Percentiles rank a stretch among this genome's conserved stretches.
Conservation (phyloP, 768 basidiomycete species). For the Lactifluus rugatus region DNA sequence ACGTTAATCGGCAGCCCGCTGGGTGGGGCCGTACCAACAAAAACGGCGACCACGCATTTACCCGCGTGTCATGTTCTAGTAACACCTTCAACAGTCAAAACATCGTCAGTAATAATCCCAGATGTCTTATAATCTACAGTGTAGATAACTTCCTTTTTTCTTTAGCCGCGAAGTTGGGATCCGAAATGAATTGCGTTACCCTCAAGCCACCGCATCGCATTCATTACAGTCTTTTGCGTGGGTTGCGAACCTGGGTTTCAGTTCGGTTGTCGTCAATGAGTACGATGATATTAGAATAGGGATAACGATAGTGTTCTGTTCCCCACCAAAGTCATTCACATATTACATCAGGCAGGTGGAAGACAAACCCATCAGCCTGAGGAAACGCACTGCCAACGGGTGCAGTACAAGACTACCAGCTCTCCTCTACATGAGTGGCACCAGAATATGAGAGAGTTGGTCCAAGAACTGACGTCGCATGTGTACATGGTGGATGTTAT, state of each 20-base stretch:
- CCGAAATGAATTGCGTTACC: conserved; percentile 28
- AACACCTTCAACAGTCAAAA: conserved; percentile 42
- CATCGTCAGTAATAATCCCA: conserved; percentile 86
- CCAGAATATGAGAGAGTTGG: too few species aligned
- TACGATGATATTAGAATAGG: conserved; percentile 67
- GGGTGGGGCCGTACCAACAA: conserved; percentile 52
- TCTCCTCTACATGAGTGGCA: too few species aligned
- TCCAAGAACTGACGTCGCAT: too few species aligned
- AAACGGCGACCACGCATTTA: conserved; percentile 23
- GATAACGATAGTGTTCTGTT: conserved; percentile 21
- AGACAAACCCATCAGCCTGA: conserved; percentile 53
- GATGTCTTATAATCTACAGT: conserved; percentile 59
- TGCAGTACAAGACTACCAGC: too few species aligned
- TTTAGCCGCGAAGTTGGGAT: neutral
- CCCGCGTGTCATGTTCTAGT: conserved; percentile 77
- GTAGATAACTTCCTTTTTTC: conserved; percentile 58
- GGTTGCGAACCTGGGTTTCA: conserved; percentile 58
- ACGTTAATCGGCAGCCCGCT: conserved; percentile 81
- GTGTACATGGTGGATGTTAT: too few species aligned
- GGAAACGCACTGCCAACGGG: too few species aligned
- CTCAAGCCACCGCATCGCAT: conserved; percentile 94
- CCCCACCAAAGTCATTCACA: neutral
- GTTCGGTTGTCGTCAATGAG: conserved; percentile 70
- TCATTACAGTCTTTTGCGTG: conserved; percentile 72
- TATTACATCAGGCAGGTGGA: neutral